Evolutionary conservation across 768 basidiomycete species (phyloP), one percentile per base, ranked within the genome.

Genomic region (Macrolepiota dolichaula): DNA sequence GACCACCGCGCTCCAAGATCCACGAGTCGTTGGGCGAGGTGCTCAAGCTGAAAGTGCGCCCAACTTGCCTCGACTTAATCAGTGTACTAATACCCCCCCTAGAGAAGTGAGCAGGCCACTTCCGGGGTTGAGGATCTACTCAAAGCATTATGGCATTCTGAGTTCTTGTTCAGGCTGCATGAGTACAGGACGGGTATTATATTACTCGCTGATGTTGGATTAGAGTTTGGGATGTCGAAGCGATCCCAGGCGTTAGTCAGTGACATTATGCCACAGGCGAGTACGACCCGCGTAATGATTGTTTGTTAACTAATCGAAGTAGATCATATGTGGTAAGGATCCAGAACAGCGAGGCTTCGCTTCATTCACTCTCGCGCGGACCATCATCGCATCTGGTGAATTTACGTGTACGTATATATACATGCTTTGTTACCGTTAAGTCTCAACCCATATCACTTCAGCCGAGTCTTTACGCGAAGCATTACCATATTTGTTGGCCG

Each of bases 261-360:
- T 51, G 91, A 90, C 62, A 84, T 93, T 50, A 82, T 94, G 79
- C 92, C 92, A 22, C 92, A 94, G 76, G 92, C 88, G 61, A 62
- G 76, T 65, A 27, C 29, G 47, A 24, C 42, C 27, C 53, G 51
- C 17, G 32, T 66, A 29, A 0, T 44, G 10, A 40, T 19, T 19
- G 29, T 42, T 29, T 51, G 54, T 59, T 60, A 12, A 36, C 25
- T 11, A 57, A 27, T 2, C 29, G 22, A 17, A 51, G 2, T 63
- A 92, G 91, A 73, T 93, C 37, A 84, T 92, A 49, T 76, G 75
- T 55, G 92, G 89, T 4, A 80, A 84, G 53, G 90, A 94, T 64
- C 67, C 88, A 13, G 92, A 94, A 69, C 87, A 86, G 60, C 83
- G 91, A 51, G 92, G 87, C 13, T 81, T 89, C 54, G 88, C 85